Evolutionary conservation across 2,329 filamentous ascomycete species (phyloP).

Genomic region (Fusarium coicis): DNA sequence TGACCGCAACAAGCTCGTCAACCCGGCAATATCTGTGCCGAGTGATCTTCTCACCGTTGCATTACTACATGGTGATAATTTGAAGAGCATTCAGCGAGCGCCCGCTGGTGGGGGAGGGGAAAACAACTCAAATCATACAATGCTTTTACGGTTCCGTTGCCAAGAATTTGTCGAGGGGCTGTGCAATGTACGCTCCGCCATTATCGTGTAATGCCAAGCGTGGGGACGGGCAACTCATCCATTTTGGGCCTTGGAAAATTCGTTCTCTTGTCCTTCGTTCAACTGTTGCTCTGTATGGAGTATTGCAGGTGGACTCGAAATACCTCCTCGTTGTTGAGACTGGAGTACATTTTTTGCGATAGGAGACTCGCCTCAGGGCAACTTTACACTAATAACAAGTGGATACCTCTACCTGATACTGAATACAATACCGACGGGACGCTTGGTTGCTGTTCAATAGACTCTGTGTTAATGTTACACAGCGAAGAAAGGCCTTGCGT

Average conservation of each 20-base stretch:
- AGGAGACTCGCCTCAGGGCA: neutral
- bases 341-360: too few species aligned
- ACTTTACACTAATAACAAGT: neutral
- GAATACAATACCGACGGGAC: neutral
- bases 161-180: constrained; percentile 27
- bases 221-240: constrained; percentile 31
- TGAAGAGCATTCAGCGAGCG: neutral
- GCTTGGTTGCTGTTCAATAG: neutral
- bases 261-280: neutral
- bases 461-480: neutral
- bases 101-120: neutral
- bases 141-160: neutral
- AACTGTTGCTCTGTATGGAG: neutral
- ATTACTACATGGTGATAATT: constrained; percentile 12
- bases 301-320: neutral
- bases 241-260: neutral
- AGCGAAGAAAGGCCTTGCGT: constrained; percentile 2
- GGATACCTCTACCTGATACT: neutral
- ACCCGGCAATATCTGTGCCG: constrained; percentile 9
- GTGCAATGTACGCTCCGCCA: constrained; percentile 13
- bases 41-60: constrained; percentile 9
- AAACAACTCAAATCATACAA: neutral
- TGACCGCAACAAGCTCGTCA: constrained; percentile 20
- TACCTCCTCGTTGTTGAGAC: neutral
- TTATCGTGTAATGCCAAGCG: constrained; percentile 37